Conservation (phyloP, 1,284 basidiomycete species). For the Cerrena zonata region DNA sequence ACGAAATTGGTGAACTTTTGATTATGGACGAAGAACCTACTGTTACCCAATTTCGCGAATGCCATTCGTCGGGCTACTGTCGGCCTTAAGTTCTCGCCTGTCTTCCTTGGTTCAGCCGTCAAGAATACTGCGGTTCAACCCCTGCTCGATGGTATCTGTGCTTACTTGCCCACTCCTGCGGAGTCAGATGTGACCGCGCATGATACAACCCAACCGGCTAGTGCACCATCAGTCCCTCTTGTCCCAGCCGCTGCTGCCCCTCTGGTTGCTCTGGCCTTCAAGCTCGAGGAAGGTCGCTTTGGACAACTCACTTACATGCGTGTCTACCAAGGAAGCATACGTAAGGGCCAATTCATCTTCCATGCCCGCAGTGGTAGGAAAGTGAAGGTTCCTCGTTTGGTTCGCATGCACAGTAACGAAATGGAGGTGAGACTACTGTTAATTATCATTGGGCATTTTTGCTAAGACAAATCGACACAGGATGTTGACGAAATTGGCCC, state of each 20-base stretch:
- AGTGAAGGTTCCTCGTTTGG: slow-evolving; percentile 95
- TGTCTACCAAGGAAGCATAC: slow-evolving; percentile 94
- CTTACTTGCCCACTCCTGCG: slow-evolving; percentile 89
- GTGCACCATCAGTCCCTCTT: slow-evolving; percentile 69
- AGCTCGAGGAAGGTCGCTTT: slow-evolving; percentile 95
- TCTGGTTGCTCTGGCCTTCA: slow-evolving; percentile 94
- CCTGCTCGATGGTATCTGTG: slow-evolving; percentile 89
- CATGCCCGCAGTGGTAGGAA: slow-evolving; percentile 95
- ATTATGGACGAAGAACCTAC: slow-evolving; percentile 79
- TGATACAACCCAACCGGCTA: slow-evolving; percentile 68
- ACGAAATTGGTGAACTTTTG: slow-evolving; percentile 87
- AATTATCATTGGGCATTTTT: not conserved
- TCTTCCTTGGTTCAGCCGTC: slow-evolving; percentile 95
- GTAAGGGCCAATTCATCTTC: slow-evolving; percentile 80
- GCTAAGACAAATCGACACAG: slow-evolving; percentile 28
- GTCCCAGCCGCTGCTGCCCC: slow-evolving; percentile 80
- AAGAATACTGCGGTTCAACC: slow-evolving; percentile 97
- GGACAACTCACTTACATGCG: slow-evolving; percentile 98
- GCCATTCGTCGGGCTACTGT: slow-evolving; percentile 90
- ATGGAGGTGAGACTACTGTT: slow-evolving; percentile 73
- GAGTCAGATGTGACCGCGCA: slow-evolving; percentile 80
- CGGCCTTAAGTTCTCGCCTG: slow-evolving; percentile 87
- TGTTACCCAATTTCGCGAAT: slow-evolving; percentile 67
- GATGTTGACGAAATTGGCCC: slow-evolving; percentile 92
- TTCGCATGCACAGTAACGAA: slow-evolving; percentile 97